Conservation (phyloP, 495 filamentous ascomycete species). For the Aspergillus biplanus region DNA sequence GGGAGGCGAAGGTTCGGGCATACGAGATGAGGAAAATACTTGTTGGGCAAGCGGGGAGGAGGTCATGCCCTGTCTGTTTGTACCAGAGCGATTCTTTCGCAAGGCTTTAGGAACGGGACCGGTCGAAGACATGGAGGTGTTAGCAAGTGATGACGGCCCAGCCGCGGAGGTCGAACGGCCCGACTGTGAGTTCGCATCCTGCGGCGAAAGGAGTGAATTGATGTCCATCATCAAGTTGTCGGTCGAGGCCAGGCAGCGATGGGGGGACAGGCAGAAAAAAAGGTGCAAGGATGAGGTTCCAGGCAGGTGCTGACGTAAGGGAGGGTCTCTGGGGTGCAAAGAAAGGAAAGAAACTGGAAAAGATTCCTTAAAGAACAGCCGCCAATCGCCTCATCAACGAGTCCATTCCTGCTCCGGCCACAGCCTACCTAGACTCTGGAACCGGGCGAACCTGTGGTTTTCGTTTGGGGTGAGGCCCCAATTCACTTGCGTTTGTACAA, state of each 20-base stretch:
- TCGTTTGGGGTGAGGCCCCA: slow-evolving; percentile 3
- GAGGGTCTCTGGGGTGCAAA: slow-evolving; percentile 14
- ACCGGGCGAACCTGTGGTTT: slow-evolving; percentile 7
- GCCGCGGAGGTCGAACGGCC: slow-evolving; percentile 47
- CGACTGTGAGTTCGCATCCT: slow-evolving; percentile 59
- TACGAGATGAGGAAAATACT: slow-evolving; percentile 38
- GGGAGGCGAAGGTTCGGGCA: slow-evolving; percentile 41
- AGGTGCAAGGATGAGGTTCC: slow-evolving; percentile 15
- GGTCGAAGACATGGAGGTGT: slow-evolving; percentile 33
- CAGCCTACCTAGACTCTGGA: slow-evolving; percentile 28
- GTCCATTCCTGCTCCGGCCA: slow-evolving; percentile 49
- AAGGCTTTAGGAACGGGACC: slow-evolving; percentile 39
- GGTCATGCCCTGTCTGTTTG: slow-evolving; percentile 39
- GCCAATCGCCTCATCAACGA: slow-evolving; percentile 42
- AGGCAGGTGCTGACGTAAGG: slow-evolving; percentile 25
- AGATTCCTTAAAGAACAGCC: slow-evolving; percentile 38
- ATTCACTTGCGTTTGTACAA: slow-evolving; percentile 1
- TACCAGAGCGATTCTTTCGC: slow-evolving; percentile 39
- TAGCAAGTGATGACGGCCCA: slow-evolving; percentile 34
- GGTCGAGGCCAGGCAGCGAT: slow-evolving; percentile 8
- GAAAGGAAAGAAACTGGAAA: slow-evolving; percentile 21
- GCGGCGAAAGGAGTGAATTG: slow-evolving; percentile 70
- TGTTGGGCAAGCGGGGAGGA: slow-evolving; percentile 50
- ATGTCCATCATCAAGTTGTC: slow-evolving; percentile 63
- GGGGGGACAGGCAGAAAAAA: slow-evolving; percentile 7